Percentiles rank a stretch among this genome's conserved stretches.
These are phyloP conservation scores for Trichoderma aggressivum DNA, from an alignment of 2,329 filamentous ascomycete species.

Conservation along the genomic window DNA sequence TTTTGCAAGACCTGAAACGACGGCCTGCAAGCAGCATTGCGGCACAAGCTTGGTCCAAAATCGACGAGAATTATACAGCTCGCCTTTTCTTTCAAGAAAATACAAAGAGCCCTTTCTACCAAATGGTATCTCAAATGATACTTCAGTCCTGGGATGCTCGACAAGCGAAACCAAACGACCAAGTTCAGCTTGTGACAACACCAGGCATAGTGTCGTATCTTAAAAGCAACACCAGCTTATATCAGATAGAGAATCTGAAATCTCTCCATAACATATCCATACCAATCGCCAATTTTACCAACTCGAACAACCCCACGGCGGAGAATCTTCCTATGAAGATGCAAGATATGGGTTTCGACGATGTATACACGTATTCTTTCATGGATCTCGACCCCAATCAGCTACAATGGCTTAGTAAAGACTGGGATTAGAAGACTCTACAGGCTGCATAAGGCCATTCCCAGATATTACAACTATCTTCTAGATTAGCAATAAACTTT, in stretches of 20 bases:
- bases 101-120: not conserved
- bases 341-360: not conserved
- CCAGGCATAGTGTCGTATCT: not conserved
- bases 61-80: conserved; percentile 32
- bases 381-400: not conserved
- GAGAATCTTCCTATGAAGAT: not conserved
- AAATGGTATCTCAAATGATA: not conserved
- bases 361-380: not conserved
- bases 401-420: not conserved
- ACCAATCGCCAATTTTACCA: not conserved
- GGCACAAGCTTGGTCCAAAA: conserved; percentile 32
- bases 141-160: not conserved
- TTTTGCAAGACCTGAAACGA: conserved; percentile 34
- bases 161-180: not conserved
- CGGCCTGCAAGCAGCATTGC: conserved; percentile 24
- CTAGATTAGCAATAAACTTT: not conserved
- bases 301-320: not conserved
- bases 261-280: not conserved
- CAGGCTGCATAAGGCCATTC: too few species aligned
- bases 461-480: not conserved
- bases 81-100: conserved; percentile 9
- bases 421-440: not conserved
- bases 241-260: not conserved
- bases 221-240: not conserved
- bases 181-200: not conserved